phyloP scores from a whole-genome alignment of 192 early-diverging fungal species.

The Coemansia sp. region DNA sequence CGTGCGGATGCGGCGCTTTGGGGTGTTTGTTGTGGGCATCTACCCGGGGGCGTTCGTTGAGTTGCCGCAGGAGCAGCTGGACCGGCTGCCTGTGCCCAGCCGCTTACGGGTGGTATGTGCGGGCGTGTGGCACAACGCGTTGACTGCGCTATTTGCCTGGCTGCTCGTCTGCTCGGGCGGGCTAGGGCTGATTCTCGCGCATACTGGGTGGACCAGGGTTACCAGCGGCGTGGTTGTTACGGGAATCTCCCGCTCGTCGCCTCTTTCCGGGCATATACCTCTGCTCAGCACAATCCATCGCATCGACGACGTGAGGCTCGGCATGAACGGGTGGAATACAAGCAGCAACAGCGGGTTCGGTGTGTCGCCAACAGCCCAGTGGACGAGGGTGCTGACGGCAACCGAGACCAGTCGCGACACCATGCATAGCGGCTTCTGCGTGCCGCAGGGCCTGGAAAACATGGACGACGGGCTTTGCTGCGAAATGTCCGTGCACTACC shows the following conservation, averaged over 20 bases:
- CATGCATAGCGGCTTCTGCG: constrained; percentile 15
- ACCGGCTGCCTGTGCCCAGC: background rate
- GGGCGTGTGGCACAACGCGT: constrained; percentile 43
- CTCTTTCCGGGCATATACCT: constrained; percentile 19
- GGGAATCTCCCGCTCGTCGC: constrained; percentile 13
- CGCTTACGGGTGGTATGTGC: constrained; percentile 33
- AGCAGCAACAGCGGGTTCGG: background rate
- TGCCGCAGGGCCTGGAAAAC: constrained; percentile 2
- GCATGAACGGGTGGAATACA: background rate
- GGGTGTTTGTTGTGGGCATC: constrained; percentile 28
- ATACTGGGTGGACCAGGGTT: constrained; percentile 9
- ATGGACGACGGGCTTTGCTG: constrained; percentile 42
- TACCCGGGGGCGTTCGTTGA: constrained; percentile 42
- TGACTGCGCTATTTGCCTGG: constrained; percentile 15
- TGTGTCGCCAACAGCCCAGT: constrained; percentile 11
- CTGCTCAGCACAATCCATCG: constrained; percentile 15
- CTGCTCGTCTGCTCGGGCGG: constrained; percentile 22
- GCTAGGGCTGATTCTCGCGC: constrained; percentile 1
- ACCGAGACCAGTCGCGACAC: constrained; percentile 16
- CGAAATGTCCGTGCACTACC: constrained; percentile 29
- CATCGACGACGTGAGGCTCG: constrained; percentile 25
- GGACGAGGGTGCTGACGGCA: constrained; percentile 22
- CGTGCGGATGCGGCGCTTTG: constrained; percentile 10
- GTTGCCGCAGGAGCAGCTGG: constrained; percentile 18
- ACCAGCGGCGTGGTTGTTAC: constrained; percentile 21